phyloP scores from a whole-genome alignment of 1,284 basidiomycete genomes.

The Irpex sp. region DNA sequence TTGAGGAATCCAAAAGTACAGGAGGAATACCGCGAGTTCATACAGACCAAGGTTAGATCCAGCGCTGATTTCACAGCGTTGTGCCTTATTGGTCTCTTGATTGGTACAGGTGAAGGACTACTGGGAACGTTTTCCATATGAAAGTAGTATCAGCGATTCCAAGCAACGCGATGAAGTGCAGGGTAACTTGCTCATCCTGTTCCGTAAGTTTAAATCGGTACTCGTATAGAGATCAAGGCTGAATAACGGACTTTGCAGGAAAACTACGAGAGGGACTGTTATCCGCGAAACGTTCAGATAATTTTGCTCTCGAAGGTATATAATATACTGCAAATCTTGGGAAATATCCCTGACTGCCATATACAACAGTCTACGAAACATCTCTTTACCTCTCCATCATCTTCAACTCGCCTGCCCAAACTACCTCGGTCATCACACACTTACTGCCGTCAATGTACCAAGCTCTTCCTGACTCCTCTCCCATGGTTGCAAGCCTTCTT shows the following conservation, averaged over 20 bases:
- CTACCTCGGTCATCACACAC: constrained; percentile 53
- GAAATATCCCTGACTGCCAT: neutral
- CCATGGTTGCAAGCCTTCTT: constrained; percentile 35
- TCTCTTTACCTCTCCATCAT: constrained; percentile 61
- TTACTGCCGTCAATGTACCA: constrained; percentile 50
- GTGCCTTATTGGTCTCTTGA: too few species aligned
- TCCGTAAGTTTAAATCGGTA: constrained; percentile 42
- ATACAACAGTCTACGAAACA: constrained; percentile 59
- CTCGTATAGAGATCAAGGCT: neutral
- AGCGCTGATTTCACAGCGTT: neutral
- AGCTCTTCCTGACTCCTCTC: constrained; percentile 14
- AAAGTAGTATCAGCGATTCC: constrained; percentile 26
- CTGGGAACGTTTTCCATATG: constrained; percentile 32
- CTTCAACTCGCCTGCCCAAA: constrained; percentile 55
- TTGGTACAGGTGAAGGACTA: constrained; percentile 42
- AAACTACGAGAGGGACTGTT: constrained; percentile 69
- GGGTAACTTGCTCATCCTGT: constrained; percentile 64
- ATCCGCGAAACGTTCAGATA: constrained; percentile 52
- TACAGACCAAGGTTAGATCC: constrained; percentile 52
- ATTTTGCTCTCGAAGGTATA: constrained; percentile 61
- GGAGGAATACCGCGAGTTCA: constrained; percentile 60
- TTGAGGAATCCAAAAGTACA: constrained; percentile 55
- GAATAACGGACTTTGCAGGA: constrained; percentile 35
- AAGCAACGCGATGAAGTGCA: constrained; percentile 47
- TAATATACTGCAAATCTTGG: constrained; percentile 6